Evolutionary conservation across 2,329 filamentous ascomycete genomes (phyloP).

Genomic region (Parafenestella ontariensis): DNA sequence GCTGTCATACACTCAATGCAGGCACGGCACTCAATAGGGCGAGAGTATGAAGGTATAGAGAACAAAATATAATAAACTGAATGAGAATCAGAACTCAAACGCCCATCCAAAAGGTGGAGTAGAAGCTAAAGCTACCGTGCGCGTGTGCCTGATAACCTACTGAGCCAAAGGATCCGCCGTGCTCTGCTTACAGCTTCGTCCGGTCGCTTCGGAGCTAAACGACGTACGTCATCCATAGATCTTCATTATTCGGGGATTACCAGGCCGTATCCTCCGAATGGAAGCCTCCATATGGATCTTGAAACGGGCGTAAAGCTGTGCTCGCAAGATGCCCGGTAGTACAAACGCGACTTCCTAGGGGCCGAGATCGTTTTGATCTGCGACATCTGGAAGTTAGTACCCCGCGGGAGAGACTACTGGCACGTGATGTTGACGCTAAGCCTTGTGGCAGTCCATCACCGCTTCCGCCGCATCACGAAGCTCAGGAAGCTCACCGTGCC

Average conservation of each 20-base stretch:
- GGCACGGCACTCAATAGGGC: conserved; percentile 2
- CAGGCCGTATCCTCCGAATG: background rate
- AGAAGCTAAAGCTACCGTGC: conserved; percentile 5
- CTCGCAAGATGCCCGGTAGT: background rate
- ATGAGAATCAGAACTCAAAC: background rate
- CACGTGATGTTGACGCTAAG: conserved; percentile 30
- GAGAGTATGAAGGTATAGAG: background rate
- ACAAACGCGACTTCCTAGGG: background rate
- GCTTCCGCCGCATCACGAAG: conserved; percentile 25
- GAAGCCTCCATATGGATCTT: background rate
- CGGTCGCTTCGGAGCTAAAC: conserved; percentile 20
- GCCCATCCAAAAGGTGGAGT: background rate
- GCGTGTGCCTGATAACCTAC: conserved; percentile 2
- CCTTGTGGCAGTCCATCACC: conserved; percentile 16
- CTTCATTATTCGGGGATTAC: conserved; percentile 8
- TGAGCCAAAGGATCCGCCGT: conserved; percentile 2
- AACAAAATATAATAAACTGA: background rate
- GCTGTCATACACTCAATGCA: background rate
- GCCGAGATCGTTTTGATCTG: conserved; percentile 1
- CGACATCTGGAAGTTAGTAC: conserved; percentile 1
- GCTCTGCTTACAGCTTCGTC: conserved; percentile 18
- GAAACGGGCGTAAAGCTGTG: background rate
- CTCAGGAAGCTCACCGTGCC: conserved; percentile 7
- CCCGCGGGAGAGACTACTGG: conserved; percentile 8
- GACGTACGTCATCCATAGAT: conserved; percentile 21